A percentile compares a stretch with the other conserved stretches of the same genome.
Evolutionary conservation across 257 asterid species (phyloP).

Genomic region (Salvia miltiorrhiza): DNA sequence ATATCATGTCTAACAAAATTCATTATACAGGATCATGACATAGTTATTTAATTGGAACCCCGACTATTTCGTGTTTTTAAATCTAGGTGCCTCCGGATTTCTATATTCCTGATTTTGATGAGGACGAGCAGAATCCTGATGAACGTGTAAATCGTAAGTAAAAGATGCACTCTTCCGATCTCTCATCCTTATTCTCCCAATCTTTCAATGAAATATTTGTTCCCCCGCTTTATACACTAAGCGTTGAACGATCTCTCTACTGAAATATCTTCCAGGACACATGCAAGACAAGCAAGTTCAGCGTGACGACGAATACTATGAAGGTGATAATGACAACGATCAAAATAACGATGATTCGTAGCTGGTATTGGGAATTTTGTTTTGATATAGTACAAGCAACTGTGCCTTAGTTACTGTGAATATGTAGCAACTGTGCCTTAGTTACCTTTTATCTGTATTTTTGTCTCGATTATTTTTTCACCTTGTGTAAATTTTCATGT

Average conservation of each 20-base stretch:
- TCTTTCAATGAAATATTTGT: neutral
- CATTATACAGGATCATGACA: neutral
- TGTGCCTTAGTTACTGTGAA: constrained; percentile 31
- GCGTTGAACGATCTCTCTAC: neutral
- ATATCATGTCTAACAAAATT: neutral
- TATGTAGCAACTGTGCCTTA: constrained; percentile 10
- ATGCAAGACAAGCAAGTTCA: constrained; percentile 87
- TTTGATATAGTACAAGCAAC: neutral
- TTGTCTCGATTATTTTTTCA: too few relatives aligned
- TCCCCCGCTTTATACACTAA: neutral
- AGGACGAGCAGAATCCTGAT: constrained; percentile 86
- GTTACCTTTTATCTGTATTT: neutral
- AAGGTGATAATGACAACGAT: constrained; percentile 90
- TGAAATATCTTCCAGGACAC: constrained; percentile 48
- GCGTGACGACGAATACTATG: constrained; percentile 95
- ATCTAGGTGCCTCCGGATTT: constrained; percentile 94
- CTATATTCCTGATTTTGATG: constrained; percentile 87
- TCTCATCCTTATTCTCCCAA: neutral
- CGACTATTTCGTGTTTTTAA: constrained; percentile 10
- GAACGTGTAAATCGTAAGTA: constrained; percentile 83
- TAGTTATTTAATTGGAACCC: neutral
- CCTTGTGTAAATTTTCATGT: too few relatives aligned
- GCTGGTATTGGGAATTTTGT: neutral
- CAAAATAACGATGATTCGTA: constrained; percentile 59
- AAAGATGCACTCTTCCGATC: neutral